Conservation (phyloP, 306 rosid species). For the Cucurbita moschata region DNA sequence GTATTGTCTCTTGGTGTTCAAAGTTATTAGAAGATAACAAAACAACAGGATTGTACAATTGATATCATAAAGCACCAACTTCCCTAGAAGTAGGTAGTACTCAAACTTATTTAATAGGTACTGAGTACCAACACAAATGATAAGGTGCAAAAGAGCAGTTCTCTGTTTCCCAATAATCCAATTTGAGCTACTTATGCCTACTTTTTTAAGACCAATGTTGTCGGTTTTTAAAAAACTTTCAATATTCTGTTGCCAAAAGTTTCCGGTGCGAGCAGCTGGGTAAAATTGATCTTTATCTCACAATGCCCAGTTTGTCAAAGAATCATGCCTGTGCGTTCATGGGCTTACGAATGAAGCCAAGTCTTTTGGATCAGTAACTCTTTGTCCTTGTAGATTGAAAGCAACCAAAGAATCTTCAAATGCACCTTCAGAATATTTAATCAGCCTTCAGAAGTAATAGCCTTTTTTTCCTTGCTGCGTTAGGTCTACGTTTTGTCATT, state of each 20-base stretch:
- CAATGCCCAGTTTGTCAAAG: not conserved
- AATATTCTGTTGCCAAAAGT: not conserved
- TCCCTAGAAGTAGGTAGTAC: not conserved
- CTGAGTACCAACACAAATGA: not conserved
- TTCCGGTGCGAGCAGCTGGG: not conserved
- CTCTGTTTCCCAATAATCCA: not conserved
- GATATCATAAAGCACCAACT: not conserved
- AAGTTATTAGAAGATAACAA: not conserved
- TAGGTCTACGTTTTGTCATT: not conserved
- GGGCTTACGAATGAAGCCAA: not conserved
- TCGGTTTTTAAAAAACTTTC: not conserved
- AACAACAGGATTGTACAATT: not conserved
- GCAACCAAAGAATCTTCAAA: not conserved
- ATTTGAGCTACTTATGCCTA: not conserved
- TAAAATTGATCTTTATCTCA: not conserved
- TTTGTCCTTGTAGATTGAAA: not conserved
- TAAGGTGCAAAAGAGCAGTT: not conserved
- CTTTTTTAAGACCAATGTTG: not conserved
- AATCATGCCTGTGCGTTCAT: not conserved
- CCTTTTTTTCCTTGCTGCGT: not conserved
- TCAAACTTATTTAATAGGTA: not conserved
- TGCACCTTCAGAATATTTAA: not conserved
- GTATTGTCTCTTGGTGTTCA: too few relatives aligned
- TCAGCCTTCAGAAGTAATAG: not conserved
- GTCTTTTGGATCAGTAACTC: not conserved